Base-by-base conservation (phyloP, 768 basidiomycete genomes). In the Lactarius sanguifluus region DNA sequence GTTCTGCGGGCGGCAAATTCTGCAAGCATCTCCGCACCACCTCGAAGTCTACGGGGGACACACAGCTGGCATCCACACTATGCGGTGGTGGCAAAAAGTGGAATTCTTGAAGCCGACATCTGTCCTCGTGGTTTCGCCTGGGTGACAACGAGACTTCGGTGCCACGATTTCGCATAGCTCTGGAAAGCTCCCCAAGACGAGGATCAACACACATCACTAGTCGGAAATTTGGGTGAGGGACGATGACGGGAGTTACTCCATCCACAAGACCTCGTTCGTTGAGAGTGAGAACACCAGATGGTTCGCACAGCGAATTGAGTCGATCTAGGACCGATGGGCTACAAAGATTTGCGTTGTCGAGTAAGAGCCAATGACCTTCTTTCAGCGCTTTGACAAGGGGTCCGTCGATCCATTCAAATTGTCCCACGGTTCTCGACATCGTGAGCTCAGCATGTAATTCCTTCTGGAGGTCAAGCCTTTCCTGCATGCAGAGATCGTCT, bases 151-250 rank as follows among this genome's bases (percentile, higher is more conserved):
- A 83, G 57, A 98, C 83, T 76, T 99, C 97, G 41, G 97, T 80
- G 20, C 96, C 96, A 64, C 97, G 87, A 77, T 99, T 99, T 30
- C 97, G 90, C 97, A 99, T 99, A 2, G 97, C 97, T 43, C 97
- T 84, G 1, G 97, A 98, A 13, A 98, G 80, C 77, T 99, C 97
- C 55, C 97, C 97, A 68, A 89, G 83, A 68, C 89, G 88, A 34
- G 94, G 91, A 73, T 99, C 93, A 60, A 96, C 87, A 2, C 88
- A 86, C 94, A 99, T 96, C 78, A 98, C 90, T 6, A 99, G 80
- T 32, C 96, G 85, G 79, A 99, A 99, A 70, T 89, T 81, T 2
- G 90, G 86, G 74, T 98, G 96, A 2, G 97, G 96, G 50, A 77
- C 80, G 68, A 98, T 78, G 60, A 87, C 75, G 71, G 94, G 86